Percentiles rank a stretch among this genome's conserved stretches.
Evolutionary conservation across 1,284 basidiomycete genomes (phyloP).

Genomic region (Porogramme epimiltina): DNA sequence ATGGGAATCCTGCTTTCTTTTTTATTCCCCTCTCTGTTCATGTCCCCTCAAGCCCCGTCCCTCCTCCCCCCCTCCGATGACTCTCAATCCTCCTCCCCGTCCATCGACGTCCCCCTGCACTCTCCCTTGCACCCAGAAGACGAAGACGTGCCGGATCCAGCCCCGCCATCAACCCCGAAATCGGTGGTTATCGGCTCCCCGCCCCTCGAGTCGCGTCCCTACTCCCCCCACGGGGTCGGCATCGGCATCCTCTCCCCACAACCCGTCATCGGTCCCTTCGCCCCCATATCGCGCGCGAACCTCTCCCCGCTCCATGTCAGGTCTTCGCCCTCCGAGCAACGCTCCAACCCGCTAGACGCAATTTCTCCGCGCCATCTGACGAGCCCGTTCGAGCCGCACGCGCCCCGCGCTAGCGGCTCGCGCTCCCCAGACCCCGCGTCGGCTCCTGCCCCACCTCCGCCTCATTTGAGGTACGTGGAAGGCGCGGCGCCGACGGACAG

Average conservation of each 20-base stretch:
- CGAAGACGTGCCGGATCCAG: conserved; percentile 14
- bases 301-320: conserved; percentile 21
- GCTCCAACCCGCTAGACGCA: conserved; percentile 22
- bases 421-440: conserved; percentile 15
- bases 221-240: conserved; percentile 29
- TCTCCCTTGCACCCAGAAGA: conserved; percentile 13
- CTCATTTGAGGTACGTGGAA: conserved; percentile 16
- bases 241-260: conserved; percentile 30
- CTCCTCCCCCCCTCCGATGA: conserved; percentile 25
- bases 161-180: conserved; percentile 16
- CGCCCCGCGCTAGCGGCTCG: conserved; percentile 10
- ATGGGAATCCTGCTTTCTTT: conserved; percentile 38
- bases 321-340: conserved; percentile 25
- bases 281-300: conserved; percentile 19
- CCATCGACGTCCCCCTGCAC: conserved; percentile 9
- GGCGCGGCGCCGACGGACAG: conserved; percentile 11
- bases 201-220: conserved; percentile 25
- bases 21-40: conserved; percentile 34
- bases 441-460: conserved; percentile 14
- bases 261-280: conserved; percentile 26
- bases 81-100: conserved; percentile 27
- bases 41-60: conserved; percentile 30
- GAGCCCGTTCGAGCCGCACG: conserved; percentile 16
- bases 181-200: conserved; percentile 21
- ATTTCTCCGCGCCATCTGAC: conserved; percentile 8